Base-by-base conservation (phyloP, 805 yeast genomes). In the Schwanniomyces vanrijiae region DNA sequence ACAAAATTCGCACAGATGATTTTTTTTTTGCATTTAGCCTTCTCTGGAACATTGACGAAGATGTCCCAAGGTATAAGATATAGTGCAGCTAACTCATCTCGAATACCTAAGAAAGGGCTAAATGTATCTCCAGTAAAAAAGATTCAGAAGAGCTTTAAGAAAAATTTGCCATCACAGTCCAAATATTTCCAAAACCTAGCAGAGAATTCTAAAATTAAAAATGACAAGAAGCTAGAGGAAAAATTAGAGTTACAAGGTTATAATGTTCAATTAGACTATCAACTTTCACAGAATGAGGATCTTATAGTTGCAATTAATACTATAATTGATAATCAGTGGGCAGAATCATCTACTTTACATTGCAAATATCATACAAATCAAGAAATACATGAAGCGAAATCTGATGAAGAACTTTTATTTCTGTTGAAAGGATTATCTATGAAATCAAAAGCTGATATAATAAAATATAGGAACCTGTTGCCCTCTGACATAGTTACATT, bases 401-500 rank as follows among this genome's bases (percentile, higher is more conserved):
- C 46, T 21, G 42, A 51, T 5, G 65, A 66, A 34, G 67, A 68
- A 28, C 53, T 61, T 8, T 59, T 72, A 19, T 69, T 71, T 42
- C 65, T 56, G 64, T 47, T 71, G 8, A 46, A 55, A 20, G 75
- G 76, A 1, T 34, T 73, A 7, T 58, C 72, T 0, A 59, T 62
- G 62, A 58, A 53, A 26, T 55, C 57, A 2, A 71, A 71, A 50
- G 75, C 69, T 1, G 76, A 68, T 1, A 64, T 70, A 5, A 43
- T 69, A 49, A 67, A 62, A 48, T 71, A 63, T 52, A 53, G 78
- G 28, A 47, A 44, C 33, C 67, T 65, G 20, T 52, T 73, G 1
- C 80, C 82, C 0, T 60, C 51, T 13, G 71, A 73, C 8, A 51
- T 77, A 31, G 61, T 78, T 7, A 66, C 80, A 1, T 49, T 70